Conservation (phyloP, 768 basidiomycete genomes). For the Leccinum incarnatum region DNA sequence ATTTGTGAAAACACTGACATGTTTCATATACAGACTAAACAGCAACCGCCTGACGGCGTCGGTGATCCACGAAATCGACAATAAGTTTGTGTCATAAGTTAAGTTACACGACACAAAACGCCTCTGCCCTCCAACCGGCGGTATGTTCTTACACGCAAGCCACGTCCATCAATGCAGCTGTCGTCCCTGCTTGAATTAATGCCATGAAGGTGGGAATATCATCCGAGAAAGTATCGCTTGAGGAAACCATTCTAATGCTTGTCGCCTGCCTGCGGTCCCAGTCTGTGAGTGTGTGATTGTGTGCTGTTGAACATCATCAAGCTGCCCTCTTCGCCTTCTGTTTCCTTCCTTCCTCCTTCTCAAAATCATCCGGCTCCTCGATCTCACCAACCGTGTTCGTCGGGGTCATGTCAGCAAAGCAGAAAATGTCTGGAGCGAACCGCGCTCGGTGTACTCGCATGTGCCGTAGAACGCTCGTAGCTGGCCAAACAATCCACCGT, state of each 20-base stretch:
- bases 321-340: neutral
- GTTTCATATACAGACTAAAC: too few relatives aligned
- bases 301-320: neutral
- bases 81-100: too few relatives aligned
- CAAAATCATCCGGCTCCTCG: neutral
- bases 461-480: too few relatives aligned
- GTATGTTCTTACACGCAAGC: too few relatives aligned
- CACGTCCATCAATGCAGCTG: neutral
- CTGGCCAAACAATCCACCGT: too few relatives aligned
- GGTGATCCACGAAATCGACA: too few relatives aligned
- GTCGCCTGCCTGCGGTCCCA: neutral
- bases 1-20: too few relatives aligned
- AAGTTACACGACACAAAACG: too few relatives aligned
- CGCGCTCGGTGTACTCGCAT: too few relatives aligned
- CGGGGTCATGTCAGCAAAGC: conserved; percentile 1
- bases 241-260: neutral
- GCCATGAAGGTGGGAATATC: neutral
- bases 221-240: neutral
- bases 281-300: neutral
- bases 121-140: too few relatives aligned
- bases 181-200: neutral
- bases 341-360: neutral
- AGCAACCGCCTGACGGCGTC: too few relatives aligned
- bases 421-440: too few relatives aligned
- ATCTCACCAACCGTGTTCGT: neutral